A percentile compares a stretch with the other conserved stretches of the same genome.
Evolutionary conservation across 2,329 filamentous ascomycete genomes (phyloP).

Genomic region (Hyphodiscus sp.): DNA sequence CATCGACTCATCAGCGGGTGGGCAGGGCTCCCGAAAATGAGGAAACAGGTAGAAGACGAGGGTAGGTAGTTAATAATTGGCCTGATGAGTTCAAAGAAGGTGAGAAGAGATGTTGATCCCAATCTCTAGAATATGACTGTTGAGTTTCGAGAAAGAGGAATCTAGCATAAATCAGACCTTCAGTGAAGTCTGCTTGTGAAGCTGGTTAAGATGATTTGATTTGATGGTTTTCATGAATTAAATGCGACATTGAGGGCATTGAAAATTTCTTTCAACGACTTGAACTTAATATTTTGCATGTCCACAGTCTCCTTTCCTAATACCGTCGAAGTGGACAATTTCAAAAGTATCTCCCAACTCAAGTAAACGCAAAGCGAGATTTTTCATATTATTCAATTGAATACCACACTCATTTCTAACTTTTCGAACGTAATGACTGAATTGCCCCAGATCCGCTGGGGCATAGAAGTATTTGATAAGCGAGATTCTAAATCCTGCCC

Average conservation of each 20-base stretch:
- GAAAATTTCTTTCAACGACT: neutral
- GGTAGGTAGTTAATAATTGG: too few relatives aligned
- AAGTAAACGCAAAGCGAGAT: too few relatives aligned
- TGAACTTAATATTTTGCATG: neutral
- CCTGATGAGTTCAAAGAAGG: too few relatives aligned
- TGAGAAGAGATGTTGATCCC: too few relatives aligned
- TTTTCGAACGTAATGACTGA: neutral
- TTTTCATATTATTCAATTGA: neutral
- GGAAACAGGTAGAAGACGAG: neutral
- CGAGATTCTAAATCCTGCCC: neutral
- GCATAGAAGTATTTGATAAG: neutral
- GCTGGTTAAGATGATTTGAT: neutral
- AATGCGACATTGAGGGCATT: neutral
- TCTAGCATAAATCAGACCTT: neutral
- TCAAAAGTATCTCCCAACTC: too few relatives aligned
- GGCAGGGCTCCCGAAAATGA: neutral
- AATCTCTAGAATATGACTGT: too few relatives aligned
- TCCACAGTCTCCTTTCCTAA: too few relatives aligned
- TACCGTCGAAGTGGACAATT: too few relatives aligned
- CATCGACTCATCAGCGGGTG: constrained; percentile 8
- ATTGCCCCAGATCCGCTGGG: neutral
- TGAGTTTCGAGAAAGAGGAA: too few relatives aligned
- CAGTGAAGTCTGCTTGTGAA: neutral
- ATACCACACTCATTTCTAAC: neutral
- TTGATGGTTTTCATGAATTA: neutral